These are phyloP conservation scores for Aspergillus fructus DNA, from an alignment of 2,329 filamentous ascomycete species.

Conservation along the genomic window DNA sequence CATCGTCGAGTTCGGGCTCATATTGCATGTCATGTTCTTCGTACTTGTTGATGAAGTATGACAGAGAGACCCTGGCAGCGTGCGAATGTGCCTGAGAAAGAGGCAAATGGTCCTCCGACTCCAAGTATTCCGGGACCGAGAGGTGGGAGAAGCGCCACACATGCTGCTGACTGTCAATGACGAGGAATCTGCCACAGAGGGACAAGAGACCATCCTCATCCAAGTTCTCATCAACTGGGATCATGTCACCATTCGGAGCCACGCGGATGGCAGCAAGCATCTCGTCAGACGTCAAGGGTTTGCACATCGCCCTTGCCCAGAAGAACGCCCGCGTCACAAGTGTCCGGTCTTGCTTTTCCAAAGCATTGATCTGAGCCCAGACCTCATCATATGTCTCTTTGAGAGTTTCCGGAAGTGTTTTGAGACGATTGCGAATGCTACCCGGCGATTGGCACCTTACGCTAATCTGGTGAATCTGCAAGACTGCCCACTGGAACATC, in stretches of 20 bases:
- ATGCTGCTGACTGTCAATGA: conserved; percentile 8
- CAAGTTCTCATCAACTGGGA: background rate
- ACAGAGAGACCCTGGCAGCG: conserved; percentile 10
- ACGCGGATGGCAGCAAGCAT: conserved; percentile 14
- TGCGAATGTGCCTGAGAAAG: background rate
- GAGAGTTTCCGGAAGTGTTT: conserved; percentile 12
- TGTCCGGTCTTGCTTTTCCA: conserved; percentile 2
- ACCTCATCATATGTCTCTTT: conserved; percentile 15
- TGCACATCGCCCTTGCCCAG: conserved; percentile 12
- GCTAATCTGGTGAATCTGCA: conserved; percentile 17
- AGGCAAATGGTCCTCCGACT: background rate
- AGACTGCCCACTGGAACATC: conserved; percentile 20
- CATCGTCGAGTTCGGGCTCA: background rate
- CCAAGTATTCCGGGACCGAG: conserved; percentile 16
- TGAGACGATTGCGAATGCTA: conserved; percentile 8
- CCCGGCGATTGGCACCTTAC: background rate
- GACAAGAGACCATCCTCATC: conserved; percentile 9
- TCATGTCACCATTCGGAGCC: background rate
- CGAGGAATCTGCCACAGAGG: conserved; percentile 15
- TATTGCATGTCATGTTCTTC: conserved; percentile 2
- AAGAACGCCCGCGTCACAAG: conserved; percentile 9
- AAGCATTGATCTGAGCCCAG: conserved; percentile 8
- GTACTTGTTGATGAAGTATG: conserved; percentile 10
- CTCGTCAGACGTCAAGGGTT: background rate
- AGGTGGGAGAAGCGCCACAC: conserved; percentile 18